Conservation (phyloP, 2,329 filamentous ascomycete genomes). For the Sphaerostilbella broomeana region DNA sequence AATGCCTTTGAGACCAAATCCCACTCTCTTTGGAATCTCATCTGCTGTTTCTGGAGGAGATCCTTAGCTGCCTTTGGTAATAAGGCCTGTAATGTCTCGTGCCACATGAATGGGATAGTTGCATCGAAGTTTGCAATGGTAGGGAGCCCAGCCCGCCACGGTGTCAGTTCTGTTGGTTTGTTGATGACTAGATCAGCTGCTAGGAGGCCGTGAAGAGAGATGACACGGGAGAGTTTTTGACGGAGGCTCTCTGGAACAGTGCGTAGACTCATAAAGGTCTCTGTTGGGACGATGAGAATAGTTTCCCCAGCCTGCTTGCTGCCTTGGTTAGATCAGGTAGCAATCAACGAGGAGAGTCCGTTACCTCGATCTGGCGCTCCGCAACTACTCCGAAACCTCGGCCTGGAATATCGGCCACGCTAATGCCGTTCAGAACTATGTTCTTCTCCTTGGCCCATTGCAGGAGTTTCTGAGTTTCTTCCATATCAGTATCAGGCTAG, state of each 20-base stretch:
- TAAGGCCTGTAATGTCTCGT: constrained; percentile 35
- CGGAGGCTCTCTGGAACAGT: constrained; percentile 50
- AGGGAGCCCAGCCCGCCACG: constrained; percentile 65
- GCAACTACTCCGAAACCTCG: constrained; percentile 69
- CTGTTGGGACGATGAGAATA: constrained; percentile 59
- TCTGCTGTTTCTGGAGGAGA: constrained; percentile 47
- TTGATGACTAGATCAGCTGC: constrained; percentile 60
- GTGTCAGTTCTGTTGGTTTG: constrained; percentile 37
- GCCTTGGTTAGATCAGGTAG: not conserved
- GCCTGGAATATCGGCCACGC: constrained; percentile 56
- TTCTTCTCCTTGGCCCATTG: constrained; percentile 6
- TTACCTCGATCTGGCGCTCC: constrained; percentile 54
- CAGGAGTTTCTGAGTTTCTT: not conserved
- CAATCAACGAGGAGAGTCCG: constrained; percentile 9
- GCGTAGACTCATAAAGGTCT: constrained; percentile 57
- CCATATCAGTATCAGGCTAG: not conserved
- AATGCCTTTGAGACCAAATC: constrained; percentile 25
- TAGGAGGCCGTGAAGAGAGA: constrained; percentile 64
- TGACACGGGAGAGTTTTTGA: constrained; percentile 44
- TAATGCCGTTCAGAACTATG: constrained; percentile 51
- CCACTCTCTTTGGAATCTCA: constrained; percentile 38
- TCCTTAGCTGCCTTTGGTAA: constrained; percentile 38
- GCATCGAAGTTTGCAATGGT: constrained; percentile 49
- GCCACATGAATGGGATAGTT: constrained; percentile 39
- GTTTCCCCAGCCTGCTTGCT: constrained; percentile 42